Base-by-base conservation (phyloP, 768 basidiomycete species). In the Trametes cingulata region DNA sequence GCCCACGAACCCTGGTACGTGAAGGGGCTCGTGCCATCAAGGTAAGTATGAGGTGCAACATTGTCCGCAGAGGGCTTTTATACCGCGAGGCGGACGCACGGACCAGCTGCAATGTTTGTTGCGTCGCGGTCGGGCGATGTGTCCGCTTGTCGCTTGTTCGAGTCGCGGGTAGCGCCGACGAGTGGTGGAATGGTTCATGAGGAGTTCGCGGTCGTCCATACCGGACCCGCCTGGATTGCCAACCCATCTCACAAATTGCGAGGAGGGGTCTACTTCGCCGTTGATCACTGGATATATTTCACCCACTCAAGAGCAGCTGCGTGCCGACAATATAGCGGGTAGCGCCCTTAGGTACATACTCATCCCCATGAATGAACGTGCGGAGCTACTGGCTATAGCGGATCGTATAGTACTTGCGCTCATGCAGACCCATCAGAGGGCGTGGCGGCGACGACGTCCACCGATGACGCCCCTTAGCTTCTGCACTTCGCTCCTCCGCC, bases 1-100 rank as follows among this genome's bases (percentile, higher is more conserved):
- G 74, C 74, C 74, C 73, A 72, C 66, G 66, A 55, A 58, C 72
- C 72, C 70, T 59, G 70, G 68, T 63, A 73, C 62, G 46, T 74
- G 74, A 75, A 73, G 71, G 71, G 71, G 67, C 53, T 49, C 61
- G 66, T 69, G 68, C 70, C 70, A 69, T 71, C 70, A 71, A 71
- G 70, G 70, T 71, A 71, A 71, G 70, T 71, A 71, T 71, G 70
- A 71, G 60, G 27, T 58, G 58, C 41, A 36, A 36, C 19, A 3
- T 53, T 53, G 65, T 47, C 33, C 35, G 54, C 6, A 20, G 13
- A 0, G 5, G 33, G 29, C 15, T 58, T 61, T 46, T 64, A 46
- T 64, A 58, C 51, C 5, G 6, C 14, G 39, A 20, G 40, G 2
- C 7, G 19, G 22, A 59, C 59, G 63, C 63, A 64, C 63, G 63